These are phyloP conservation scores for Tulasnella sp. DNA, from an alignment of 768 basidiomycete genomes.

Conservation along the genomic window DNA sequence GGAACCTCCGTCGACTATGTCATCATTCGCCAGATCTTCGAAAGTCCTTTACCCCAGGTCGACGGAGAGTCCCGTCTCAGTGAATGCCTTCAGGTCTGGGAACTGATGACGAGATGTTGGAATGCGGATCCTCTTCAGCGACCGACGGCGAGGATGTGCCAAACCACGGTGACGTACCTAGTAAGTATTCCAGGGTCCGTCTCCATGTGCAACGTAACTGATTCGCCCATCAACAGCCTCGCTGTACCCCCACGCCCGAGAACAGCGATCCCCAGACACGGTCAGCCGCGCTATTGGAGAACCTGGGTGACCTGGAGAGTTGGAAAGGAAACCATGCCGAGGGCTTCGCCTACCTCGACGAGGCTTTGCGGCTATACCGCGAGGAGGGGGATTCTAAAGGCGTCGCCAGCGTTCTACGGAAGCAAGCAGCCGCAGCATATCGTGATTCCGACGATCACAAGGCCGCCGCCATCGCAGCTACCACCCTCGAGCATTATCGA, in stretches of 20 bases:
- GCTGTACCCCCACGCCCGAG: not conserved
- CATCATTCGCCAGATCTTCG: slow-evolving; percentile 2
- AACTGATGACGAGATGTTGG: not conserved
- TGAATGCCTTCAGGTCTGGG: not conserved
- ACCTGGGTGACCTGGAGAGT: not conserved
- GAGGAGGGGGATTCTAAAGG: not conserved
- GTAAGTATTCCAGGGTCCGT: not conserved
- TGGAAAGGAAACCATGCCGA: not conserved
- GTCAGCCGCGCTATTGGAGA: not conserved
- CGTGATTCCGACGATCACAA: not conserved
- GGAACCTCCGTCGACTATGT: not conserved
- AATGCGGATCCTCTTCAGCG: not conserved
- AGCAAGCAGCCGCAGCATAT: not conserved
- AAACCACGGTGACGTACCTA: not conserved
- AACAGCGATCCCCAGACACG: not conserved
- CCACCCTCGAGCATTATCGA: not conserved
- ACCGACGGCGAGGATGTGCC: not conserved
- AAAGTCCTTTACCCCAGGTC: slow-evolving; percentile 1
- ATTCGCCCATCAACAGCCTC: not conserved
- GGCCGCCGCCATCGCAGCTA: not conserved
- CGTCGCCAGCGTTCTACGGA: not conserved
- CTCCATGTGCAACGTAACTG: not conserved
- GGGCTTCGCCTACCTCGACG: not conserved
- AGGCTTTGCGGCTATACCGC: not conserved
- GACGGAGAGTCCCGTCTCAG: not conserved